A percentile compares a stretch with the other conserved stretches of the same genome.
These are phyloP conservation scores for Maudiozyma saulgeensis DNA, from an alignment of 805 yeast genomes.

Conservation along the genomic window DNA sequence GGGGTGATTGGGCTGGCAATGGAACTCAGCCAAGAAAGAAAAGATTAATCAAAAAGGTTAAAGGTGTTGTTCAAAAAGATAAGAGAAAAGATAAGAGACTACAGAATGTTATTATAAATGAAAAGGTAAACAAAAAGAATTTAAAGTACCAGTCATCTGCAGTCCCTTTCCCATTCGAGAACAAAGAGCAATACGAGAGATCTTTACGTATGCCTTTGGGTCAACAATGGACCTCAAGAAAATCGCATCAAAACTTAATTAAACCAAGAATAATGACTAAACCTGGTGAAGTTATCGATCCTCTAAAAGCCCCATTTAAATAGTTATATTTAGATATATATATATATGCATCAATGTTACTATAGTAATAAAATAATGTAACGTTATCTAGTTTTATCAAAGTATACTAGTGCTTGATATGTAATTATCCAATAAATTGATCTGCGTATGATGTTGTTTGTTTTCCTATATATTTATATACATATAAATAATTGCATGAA, in stretches of 20 bases:
- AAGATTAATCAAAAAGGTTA: slow-evolving; percentile 56
- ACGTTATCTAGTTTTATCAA: background rate
- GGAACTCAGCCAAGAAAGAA: slow-evolving; percentile 39
- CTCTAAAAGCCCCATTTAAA: slow-evolving; percentile 78
- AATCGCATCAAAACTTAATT: slow-evolving; percentile 75
- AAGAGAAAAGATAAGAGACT: slow-evolving; percentile 70
- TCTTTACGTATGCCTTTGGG: slow-evolving; percentile 93
- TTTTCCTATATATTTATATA: background rate
- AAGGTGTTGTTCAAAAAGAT: slow-evolving; percentile 65
- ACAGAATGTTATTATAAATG: slow-evolving; percentile 82
- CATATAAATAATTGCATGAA: background rate
- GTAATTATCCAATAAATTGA: background rate
- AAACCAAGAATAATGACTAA: slow-evolving; percentile 83
- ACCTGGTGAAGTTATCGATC: slow-evolving; percentile 85
- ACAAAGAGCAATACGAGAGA: slow-evolving; percentile 88
- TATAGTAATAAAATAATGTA: background rate
- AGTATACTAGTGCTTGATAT: background rate
- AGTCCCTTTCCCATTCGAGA: slow-evolving; percentile 95
- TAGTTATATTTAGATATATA: background rate
- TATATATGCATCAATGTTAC: background rate
- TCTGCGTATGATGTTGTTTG: no score
- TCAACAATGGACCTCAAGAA: slow-evolving; percentile 89
- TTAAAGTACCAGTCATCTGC: slow-evolving; percentile 75
- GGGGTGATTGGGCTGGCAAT: slow-evolving; percentile 96
- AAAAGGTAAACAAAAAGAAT: slow-evolving; percentile 73